Evolutionary conservation across 108 stramenopile genomes (phyloP).

Genomic region (Thalassiosira profunda): DNA sequence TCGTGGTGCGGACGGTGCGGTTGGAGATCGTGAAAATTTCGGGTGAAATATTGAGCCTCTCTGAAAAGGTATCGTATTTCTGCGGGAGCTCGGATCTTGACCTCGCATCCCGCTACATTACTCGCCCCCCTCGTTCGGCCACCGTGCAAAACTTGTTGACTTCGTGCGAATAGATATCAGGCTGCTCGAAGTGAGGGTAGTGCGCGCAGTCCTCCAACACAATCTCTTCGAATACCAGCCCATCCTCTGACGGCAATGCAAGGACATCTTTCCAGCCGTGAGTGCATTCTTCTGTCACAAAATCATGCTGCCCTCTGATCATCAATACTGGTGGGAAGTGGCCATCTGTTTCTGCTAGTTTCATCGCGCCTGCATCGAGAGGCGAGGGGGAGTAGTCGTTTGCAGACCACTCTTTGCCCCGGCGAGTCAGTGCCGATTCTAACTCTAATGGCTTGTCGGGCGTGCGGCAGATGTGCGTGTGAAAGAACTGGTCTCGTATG

Average conservation of each 20-base stretch:
- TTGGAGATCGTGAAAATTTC: too few species aligned
- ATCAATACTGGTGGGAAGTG: conserved; percentile 50
- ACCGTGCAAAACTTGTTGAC: too few species aligned
- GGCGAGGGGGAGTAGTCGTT: conserved; percentile 24
- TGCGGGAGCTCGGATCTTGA: too few species aligned
- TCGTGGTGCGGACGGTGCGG: too few species aligned
- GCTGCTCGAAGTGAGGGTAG: conserved; percentile 50
- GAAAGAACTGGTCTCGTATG: conserved; percentile 13
- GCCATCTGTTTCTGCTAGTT: too few species aligned
- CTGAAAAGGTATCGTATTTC: too few species aligned
- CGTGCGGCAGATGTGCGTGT: conserved; percentile 34
- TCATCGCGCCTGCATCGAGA: too few species aligned
- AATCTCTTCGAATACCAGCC: conserved; percentile 34
- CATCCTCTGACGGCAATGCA: conserved; percentile 3
- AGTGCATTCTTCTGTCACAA: conserved; percentile 45
- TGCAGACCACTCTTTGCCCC: conserved; percentile 40
- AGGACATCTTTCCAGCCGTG: conserved; percentile 50
- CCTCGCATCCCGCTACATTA: too few species aligned
- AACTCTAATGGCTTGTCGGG: conserved; percentile 8
- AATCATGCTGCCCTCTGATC: conserved; percentile 46
- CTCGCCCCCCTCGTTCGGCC: too few species aligned
- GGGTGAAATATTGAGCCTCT: too few species aligned
- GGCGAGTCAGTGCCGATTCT: conserved; percentile 24
- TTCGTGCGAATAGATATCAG: too few species aligned
- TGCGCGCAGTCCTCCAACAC: conserved; percentile 42